Conservation (phyloP, 2,329 filamentous ascomycete species). For the Anisogramma anomala region DNA sequence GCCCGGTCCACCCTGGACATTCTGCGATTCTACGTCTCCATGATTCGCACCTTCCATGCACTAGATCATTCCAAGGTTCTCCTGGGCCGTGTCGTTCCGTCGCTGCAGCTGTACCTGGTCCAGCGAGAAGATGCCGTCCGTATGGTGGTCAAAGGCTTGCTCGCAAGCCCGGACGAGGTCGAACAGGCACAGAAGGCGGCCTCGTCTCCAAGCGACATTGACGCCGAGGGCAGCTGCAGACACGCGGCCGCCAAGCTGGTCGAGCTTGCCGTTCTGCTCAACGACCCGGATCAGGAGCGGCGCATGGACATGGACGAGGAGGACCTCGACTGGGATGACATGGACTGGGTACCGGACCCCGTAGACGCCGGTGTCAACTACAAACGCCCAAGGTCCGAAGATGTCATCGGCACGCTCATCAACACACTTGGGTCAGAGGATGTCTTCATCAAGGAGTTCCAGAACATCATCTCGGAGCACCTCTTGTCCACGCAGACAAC, state of each 20-base stretch:
- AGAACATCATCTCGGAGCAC: slow-evolving; percentile 76
- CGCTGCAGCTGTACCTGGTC: slow-evolving; percentile 64
- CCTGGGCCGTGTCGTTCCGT: slow-evolving; percentile 60
- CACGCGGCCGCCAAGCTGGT: slow-evolving; percentile 36
- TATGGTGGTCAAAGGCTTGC: slow-evolving; percentile 62
- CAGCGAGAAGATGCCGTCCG: slow-evolving; percentile 64
- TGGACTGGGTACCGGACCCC: slow-evolving; percentile 87
- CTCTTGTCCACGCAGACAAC: slow-evolving; percentile 54
- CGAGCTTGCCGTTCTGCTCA: slow-evolving; percentile 57
- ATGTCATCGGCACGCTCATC: slow-evolving; percentile 82
- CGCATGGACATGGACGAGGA: slow-evolving; percentile 47
- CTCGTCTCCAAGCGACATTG: not conserved
- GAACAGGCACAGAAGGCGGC: slow-evolving; percentile 19
- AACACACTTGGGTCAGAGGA: slow-evolving; percentile 81
- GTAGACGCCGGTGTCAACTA: slow-evolving; percentile 90
- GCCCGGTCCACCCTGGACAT: slow-evolving; percentile 67
- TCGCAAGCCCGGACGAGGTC: slow-evolving; percentile 48
- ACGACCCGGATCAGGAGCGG: slow-evolving; percentile 45
- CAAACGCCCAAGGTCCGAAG: slow-evolving; percentile 75
- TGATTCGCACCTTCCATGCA: slow-evolving; percentile 65
- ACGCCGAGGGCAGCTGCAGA: not conserved
- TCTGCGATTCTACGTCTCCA: slow-evolving; percentile 63
- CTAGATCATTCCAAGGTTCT: slow-evolving; percentile 69
- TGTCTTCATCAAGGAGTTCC: slow-evolving; percentile 87
- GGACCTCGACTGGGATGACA: slow-evolving; percentile 80